Conservation (phyloP, 352 stramenopile genomes). For the Blastocystis sp. region DNA sequence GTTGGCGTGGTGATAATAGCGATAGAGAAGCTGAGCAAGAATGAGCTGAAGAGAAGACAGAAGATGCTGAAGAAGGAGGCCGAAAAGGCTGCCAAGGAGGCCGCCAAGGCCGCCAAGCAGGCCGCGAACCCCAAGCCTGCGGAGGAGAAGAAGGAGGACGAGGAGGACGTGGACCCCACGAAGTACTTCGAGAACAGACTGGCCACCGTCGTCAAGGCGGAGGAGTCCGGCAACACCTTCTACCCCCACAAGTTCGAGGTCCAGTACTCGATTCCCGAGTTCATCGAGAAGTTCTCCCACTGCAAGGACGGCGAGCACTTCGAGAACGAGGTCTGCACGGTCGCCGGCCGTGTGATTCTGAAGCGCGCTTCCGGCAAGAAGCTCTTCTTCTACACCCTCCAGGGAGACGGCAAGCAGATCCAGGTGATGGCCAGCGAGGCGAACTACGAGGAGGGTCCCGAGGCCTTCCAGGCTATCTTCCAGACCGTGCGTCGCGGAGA, state of each 20-base stretch:
- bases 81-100: constrained; percentile 88
- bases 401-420: constrained; percentile 87
- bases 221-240: constrained; percentile 85
- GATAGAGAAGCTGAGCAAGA: constrained; percentile 85
- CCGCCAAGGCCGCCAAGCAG: constrained; percentile 78
- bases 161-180: constrained; percentile 92
- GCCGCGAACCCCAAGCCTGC: constrained; percentile 72
- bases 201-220: constrained; percentile 82
- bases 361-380: constrained; percentile 91
- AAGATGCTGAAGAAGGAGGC: constrained; percentile 90
- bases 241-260: constrained; percentile 99
- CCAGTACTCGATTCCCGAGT: constrained; percentile 87
- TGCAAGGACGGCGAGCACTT: constrained; percentile 81
- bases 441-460: constrained; percentile 77
- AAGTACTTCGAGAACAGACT: constrained; percentile 95
- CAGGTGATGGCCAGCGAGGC: constrained; percentile 91
- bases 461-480: constrained; percentile 84
- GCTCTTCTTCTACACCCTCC: constrained; percentile 96
- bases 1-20: not conserved
- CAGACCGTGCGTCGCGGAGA: constrained; percentile 87
- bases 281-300: constrained; percentile 81
- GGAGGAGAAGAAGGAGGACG: constrained; percentile 77
- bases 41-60: constrained; percentile 93
- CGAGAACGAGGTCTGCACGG: constrained; percentile 80
- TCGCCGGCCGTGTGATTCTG: constrained; percentile 90